Conservation (phyloP, 1,284 basidiomycete genomes). For the Sanguinoderma infundibulare region DNA sequence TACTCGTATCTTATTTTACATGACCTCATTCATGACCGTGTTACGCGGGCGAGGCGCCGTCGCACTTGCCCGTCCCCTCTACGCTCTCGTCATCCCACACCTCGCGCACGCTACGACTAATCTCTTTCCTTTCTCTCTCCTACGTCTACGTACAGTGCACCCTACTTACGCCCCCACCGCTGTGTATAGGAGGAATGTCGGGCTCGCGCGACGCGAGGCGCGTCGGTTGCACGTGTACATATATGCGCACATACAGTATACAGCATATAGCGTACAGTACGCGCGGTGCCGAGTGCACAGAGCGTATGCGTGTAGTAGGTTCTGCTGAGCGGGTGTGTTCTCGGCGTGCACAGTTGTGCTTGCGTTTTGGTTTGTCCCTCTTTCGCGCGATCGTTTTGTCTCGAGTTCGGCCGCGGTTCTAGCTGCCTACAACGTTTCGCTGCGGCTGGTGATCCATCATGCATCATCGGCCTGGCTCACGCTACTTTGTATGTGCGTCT, state of each 20-base stretch:
- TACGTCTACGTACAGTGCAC: not conserved
- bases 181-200: not conserved
- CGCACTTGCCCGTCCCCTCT: not conserved
- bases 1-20: constrained; percentile 13
- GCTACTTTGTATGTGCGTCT: too few species aligned
- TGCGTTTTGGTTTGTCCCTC: too few species aligned
- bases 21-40: constrained; percentile 3
- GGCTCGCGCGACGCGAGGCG: not conserved
- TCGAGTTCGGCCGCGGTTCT: too few species aligned
- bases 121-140: not conserved
- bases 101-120: not conserved
- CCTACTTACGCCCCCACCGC: not conserved
- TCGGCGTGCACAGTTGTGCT: too few species aligned
- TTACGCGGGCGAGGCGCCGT: not conserved
- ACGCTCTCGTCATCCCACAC: not conserved
- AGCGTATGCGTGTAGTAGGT: too few species aligned
- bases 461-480: too few species aligned
- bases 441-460: too few species aligned
- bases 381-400: too few species aligned
- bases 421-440: too few species aligned
- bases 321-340: too few species aligned
- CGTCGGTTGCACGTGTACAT: not conserved
- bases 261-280: too few species aligned
- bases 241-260: not conserved
- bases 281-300: not conserved